These are phyloP conservation scores for Alopecurus myosuroides DNA, from an alignment of 176 grass and related monocot genomes.

Conservation along the genomic window DNA sequence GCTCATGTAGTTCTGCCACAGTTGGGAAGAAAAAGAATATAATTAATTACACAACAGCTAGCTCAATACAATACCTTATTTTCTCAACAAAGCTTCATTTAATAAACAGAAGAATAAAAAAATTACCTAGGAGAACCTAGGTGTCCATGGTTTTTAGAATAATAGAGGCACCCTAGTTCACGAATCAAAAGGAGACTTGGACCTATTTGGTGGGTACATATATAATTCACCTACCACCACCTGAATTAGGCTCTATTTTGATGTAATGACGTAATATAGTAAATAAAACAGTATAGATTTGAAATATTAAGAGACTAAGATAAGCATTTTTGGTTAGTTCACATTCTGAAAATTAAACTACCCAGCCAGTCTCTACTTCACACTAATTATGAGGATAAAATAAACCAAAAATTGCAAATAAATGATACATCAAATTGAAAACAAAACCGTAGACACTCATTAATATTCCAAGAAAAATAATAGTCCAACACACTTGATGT, in stretches of 20 bases:
- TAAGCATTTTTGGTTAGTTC: neutral
- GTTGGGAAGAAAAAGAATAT: conserved; percentile 4
- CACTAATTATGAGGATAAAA: neutral
- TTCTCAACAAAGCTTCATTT: neutral
- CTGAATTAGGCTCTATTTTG: neutral
- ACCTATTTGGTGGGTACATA: neutral
- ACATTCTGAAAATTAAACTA: neutral
- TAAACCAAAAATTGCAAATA: neutral
- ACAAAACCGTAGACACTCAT: neutral
- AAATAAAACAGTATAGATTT: neutral
- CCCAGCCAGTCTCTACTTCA: neutral
- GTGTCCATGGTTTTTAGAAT: neutral
- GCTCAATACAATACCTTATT: neutral
- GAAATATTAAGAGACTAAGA: neutral
- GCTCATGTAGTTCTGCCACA: conserved; percentile 32
- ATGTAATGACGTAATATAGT: neutral
- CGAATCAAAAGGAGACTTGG: neutral
- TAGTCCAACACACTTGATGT: neutral
- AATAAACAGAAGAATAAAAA: neutral
- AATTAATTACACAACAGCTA: neutral
- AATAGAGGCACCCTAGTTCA: neutral
- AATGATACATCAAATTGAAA: neutral
- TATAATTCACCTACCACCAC: neutral
- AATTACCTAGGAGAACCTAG: neutral
- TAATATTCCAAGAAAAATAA: neutral